phyloP scores from a whole-genome alignment of 345 rosid species.

The Acer saccharum region DNA sequence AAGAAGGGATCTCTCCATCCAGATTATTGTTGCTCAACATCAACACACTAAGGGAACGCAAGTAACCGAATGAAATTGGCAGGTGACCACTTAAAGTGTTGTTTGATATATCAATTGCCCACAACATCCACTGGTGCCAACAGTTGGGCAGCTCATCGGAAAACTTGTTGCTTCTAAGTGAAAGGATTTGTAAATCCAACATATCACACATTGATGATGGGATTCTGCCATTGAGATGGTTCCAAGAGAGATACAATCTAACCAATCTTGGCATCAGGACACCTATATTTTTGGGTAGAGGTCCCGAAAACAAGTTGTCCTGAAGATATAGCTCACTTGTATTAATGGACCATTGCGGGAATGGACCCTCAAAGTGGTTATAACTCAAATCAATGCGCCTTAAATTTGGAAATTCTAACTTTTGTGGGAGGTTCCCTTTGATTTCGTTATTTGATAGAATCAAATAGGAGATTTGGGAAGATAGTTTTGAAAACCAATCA shows the following conservation, averaged over 20 bases:
- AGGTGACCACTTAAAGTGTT: conserved; percentile 48
- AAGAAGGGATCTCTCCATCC: conserved; percentile 47
- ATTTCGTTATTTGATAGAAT: conserved; percentile 48
- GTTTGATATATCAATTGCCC: conserved; percentile 47
- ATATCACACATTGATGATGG: conserved; percentile 46
- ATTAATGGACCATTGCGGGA: conserved; percentile 54
- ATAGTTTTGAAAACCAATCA: conserved; percentile 36
- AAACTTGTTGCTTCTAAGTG: conserved; percentile 39
- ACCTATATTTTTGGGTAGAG: conserved; percentile 37
- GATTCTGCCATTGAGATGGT: conserved; percentile 40
- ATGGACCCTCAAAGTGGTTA: conserved; percentile 49
- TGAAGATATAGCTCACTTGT: conserved; percentile 42
- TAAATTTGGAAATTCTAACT: conserved; percentile 37
- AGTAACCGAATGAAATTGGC: conserved; percentile 44
- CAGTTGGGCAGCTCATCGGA: conserved; percentile 46
- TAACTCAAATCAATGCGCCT: conserved; percentile 42
- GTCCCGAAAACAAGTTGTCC: conserved; percentile 52
- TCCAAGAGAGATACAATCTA: conserved; percentile 38
- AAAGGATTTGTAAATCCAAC: conserved; percentile 41
- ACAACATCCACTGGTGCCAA: conserved; percentile 44
- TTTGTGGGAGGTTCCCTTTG: conserved; percentile 40
- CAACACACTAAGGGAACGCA: conserved; percentile 44
- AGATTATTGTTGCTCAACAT: conserved; percentile 47
- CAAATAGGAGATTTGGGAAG: conserved; percentile 40
- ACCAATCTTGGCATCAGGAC: conserved; percentile 47